A percentile compares a stretch with the other conserved stretches of the same genome.
Conservation (phyloP, 106 monocot genomes). For the Allium sativum region DNA sequence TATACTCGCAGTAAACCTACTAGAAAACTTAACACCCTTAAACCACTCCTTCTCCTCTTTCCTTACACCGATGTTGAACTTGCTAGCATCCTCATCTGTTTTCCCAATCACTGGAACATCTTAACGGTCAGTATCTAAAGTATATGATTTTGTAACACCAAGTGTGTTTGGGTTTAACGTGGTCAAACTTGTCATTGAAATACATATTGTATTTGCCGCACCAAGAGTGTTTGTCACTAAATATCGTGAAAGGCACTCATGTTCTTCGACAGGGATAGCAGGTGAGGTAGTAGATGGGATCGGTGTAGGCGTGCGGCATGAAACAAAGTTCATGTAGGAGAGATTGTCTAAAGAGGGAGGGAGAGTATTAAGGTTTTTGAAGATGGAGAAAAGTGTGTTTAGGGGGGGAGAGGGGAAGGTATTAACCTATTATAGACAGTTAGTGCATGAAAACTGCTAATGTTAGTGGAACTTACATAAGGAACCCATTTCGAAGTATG, state of each 20-base stretch:
- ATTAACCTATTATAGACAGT: too few species aligned
- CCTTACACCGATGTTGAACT: conserved; percentile 69
- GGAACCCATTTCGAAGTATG: conserved; percentile 75
- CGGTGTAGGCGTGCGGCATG: conserved; percentile 36
- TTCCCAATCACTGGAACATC: conserved; percentile 57
- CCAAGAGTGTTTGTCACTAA: conserved; percentile 92
- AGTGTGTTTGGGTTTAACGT: conserved; percentile 79
- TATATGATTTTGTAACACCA: conserved; percentile 78
- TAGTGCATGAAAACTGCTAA: too few species aligned
- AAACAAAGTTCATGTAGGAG: conserved; percentile 79
- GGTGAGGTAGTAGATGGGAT: conserved; percentile 14
- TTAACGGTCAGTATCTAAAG: conserved; percentile 45
- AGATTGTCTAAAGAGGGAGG: conserved; percentile 39
- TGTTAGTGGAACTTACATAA: conserved; percentile 38
- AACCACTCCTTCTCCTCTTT: conserved; percentile 83
- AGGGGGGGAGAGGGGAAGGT: too few species aligned
- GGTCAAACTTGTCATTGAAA: conserved; percentile 42
- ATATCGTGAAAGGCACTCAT: conserved; percentile 85
- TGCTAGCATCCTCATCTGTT: conserved; percentile 17
- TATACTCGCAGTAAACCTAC: conserved; percentile 55
- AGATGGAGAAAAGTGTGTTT: too few species aligned
- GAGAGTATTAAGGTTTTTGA: too few species aligned
- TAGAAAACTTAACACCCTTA: conserved; percentile 69
- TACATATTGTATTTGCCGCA: conserved; percentile 85
- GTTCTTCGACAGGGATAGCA: conserved; percentile 54